phyloP scores from a whole-genome alignment of 768 basidiomycete species.

The Trametes villosa region DNA sequence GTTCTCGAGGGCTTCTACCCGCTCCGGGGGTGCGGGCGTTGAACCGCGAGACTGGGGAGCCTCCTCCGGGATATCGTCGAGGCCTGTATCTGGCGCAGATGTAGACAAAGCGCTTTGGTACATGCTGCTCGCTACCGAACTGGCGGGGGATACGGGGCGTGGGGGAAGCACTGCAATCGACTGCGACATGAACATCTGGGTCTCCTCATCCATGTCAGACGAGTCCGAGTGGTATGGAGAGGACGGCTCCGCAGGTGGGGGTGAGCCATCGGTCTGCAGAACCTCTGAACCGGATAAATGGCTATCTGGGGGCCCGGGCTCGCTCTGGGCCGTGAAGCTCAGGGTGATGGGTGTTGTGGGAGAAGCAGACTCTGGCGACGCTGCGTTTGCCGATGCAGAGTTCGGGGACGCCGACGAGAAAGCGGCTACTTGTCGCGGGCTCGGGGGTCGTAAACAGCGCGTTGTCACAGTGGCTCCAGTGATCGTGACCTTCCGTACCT shows the following conservation, averaged over 20 bases:
- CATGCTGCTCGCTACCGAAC: slow-evolving; percentile 65
- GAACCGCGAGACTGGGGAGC: slow-evolving; percentile 5
- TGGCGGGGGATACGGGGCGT: slow-evolving; percentile 35
- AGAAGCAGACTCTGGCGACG: slow-evolving; percentile 24
- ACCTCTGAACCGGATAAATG: background rate
- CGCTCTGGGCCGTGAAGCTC: no score
- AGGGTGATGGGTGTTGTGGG: slow-evolving; percentile 9
- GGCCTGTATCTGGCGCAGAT: slow-evolving; percentile 2
- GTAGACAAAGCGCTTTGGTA: slow-evolving; percentile 75
- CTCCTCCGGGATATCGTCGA: slow-evolving; percentile 18
- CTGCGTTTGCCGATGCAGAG: slow-evolving; percentile 23
- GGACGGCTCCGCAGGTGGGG: slow-evolving; percentile 31
- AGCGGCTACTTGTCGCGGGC: slow-evolving; percentile 12
- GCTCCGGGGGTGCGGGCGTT: slow-evolving; percentile 1
- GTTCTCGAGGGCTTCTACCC: background rate
- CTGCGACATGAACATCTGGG: slow-evolving; percentile 72
- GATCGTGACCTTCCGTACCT: slow-evolving; percentile 55
- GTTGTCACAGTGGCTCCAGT: slow-evolving; percentile 60
- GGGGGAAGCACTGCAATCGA: slow-evolving; percentile 65
- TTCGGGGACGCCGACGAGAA: slow-evolving; percentile 30
- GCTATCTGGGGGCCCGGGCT: background rate
- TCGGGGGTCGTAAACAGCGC: slow-evolving; percentile 43
- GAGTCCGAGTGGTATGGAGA: slow-evolving; percentile 54
- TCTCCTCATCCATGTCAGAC: slow-evolving; percentile 60
- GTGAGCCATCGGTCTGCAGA: background rate